These are phyloP conservation scores for Debaryomycetaceae sp. DNA, from an alignment of 1,139 yeast genomes.

Conservation along the genomic window DNA sequence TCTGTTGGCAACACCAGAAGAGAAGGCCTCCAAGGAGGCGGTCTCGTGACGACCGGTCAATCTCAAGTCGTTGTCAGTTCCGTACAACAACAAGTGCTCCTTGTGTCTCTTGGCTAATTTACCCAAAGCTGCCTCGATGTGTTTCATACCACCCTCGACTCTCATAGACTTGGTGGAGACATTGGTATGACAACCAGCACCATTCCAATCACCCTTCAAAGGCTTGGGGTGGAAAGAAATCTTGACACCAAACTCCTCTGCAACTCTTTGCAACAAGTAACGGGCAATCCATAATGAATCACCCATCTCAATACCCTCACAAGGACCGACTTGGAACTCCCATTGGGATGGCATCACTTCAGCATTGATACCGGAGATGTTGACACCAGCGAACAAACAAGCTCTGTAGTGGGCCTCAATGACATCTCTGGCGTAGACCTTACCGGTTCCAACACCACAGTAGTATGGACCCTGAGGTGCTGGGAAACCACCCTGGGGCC, in stretches of 20 bases:
- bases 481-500: slow-evolving; percentile 99
- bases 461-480: slow-evolving; percentile 99
- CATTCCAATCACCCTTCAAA: slow-evolving; percentile 98
- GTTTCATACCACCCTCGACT: slow-evolving; percentile 92
- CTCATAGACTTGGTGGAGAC: slow-evolving; percentile 93
- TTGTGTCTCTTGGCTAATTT: slow-evolving; percentile 94
- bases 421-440: slow-evolving; percentile 96
- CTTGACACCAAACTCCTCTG: slow-evolving; percentile 98
- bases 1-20: slow-evolving; percentile 99
- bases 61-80: slow-evolving; percentile 91
- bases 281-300: slow-evolving; percentile 97
- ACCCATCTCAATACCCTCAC: slow-evolving; percentile 93
- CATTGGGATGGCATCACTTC: slow-evolving; percentile 99
- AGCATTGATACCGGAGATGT: slow-evolving; percentile 94
- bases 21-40: slow-evolving; percentile 85
- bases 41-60: slow-evolving; percentile 98
- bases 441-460: slow-evolving; percentile 99
- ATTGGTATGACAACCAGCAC: slow-evolving; percentile 99
- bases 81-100: slow-evolving; percentile 94
- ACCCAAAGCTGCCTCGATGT: slow-evolving; percentile 87
- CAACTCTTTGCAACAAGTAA: slow-evolving; percentile 87
- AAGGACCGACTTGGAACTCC: slow-evolving; percentile 99
- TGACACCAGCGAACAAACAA: slow-evolving; percentile 86
- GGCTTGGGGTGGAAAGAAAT: slow-evolving; percentile 99
- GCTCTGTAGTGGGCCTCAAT: slow-evolving; percentile 99